Evolutionary conservation across 495 filamentous ascomycete species (phyloP).

Genomic region (Trichocladium antarcticum): DNA sequence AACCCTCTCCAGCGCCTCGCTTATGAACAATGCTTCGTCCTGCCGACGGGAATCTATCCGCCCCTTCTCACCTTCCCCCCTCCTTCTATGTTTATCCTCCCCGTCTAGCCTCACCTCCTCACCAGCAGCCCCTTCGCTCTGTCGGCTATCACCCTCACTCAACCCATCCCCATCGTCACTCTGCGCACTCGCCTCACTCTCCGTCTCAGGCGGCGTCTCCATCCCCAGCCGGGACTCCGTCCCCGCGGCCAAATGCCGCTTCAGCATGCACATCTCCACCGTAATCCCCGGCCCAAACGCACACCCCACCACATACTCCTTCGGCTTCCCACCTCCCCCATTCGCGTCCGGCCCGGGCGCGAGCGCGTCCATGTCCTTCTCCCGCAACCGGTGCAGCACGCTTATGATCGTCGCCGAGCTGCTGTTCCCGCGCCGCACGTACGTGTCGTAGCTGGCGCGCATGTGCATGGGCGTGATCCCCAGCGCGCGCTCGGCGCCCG

Average conservation of each 20-base stretch:
- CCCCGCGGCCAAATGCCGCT: conserved; percentile 27
- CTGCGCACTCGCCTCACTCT: conserved; percentile 31
- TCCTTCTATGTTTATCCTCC: conserved; percentile 6
- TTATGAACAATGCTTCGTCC: conserved; percentile 28
- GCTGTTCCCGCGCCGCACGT: conserved; percentile 53
- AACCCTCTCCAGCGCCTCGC: conserved; percentile 33
- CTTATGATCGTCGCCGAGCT: conserved; percentile 50
- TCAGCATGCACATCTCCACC: conserved; percentile 52
- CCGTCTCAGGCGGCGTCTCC: conserved; percentile 37
- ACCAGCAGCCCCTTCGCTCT: conserved; percentile 13
- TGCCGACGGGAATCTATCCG: background rate
- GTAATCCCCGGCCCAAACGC: conserved; percentile 56
- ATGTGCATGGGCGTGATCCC: conserved; percentile 46
- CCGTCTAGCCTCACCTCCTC: conserved; percentile 2
- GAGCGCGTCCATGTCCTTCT: conserved; percentile 46
- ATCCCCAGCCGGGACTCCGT: conserved; percentile 14
- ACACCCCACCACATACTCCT: conserved; percentile 49
- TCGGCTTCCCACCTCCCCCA: conserved; percentile 19
- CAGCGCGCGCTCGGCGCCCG: conserved; percentile 46
- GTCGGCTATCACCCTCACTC: conserved; percentile 18
- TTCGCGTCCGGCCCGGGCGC: conserved; percentile 35
- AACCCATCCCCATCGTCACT: conserved; percentile 29
- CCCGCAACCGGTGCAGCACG: conserved; percentile 46
- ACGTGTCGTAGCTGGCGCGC: conserved; percentile 51
- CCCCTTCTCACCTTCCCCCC: conserved; percentile 4